Evolutionary conservation across 208 protist genomes (phyloP).

Genomic region (Leishmania gerbilli): DNA sequence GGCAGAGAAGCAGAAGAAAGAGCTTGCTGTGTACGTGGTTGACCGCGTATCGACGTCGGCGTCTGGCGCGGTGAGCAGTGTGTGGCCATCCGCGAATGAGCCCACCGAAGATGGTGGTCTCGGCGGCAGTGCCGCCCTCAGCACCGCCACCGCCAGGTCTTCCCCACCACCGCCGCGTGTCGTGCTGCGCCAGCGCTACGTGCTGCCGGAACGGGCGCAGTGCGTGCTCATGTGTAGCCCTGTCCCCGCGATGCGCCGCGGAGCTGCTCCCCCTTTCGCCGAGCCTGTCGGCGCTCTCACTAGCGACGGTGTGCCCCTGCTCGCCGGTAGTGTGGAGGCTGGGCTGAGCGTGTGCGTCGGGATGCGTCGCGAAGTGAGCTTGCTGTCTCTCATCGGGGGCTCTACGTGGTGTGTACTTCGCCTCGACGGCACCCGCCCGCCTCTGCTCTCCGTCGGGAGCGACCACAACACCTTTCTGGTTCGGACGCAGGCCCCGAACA

Average conservation of each 20-base stretch:
- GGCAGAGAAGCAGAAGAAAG: conserved; percentile 26
- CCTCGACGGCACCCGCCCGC: conserved; percentile 37
- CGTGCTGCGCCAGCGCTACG: conserved; percentile 31
- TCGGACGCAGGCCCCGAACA: conserved; percentile 28
- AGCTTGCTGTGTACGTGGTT: conserved; percentile 28
- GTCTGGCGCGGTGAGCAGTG: conserved; percentile 1
- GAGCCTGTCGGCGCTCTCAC: not conserved
- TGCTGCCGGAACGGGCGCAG: conserved; percentile 59
- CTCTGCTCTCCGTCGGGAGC: conserved; percentile 33
- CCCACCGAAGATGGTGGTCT: not conserved
- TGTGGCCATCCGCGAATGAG: not conserved
- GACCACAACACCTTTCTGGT: conserved; percentile 36
- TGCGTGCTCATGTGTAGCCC: conserved; percentile 39
- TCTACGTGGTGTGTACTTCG: conserved; percentile 55
- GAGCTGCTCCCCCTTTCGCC: not conserved
- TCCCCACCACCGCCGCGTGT: conserved; percentile 17
- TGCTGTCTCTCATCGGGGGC: conserved; percentile 63
- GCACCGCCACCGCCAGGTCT: not conserved
- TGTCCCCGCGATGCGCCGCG: conserved; percentile 2
- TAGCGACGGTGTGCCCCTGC: not conserved
- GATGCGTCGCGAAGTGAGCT: conserved; percentile 61
- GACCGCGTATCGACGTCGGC: conserved; percentile 22
- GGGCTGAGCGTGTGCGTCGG: conserved; percentile 65
- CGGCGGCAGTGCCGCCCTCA: not conserved
- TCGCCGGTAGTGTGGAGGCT: conserved; percentile 21